Evolutionary conservation across 2,329 filamentous ascomycete genomes (phyloP).

Genomic region (Cladosporium sp.): DNA sequence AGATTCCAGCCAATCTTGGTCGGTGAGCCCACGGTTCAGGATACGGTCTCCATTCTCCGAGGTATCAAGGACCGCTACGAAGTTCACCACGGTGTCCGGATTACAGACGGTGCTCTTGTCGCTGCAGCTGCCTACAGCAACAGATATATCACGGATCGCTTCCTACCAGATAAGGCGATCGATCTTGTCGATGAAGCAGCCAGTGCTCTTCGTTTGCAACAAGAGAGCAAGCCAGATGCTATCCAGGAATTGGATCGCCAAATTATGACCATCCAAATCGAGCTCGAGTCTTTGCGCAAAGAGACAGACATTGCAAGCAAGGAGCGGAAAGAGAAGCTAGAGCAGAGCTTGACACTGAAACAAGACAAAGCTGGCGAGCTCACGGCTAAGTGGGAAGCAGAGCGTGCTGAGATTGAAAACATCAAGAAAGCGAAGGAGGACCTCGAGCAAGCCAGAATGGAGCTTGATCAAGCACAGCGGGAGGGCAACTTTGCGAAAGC

Average conservation of each 20-base stretch:
- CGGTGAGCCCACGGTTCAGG: slow-evolving; percentile 83
- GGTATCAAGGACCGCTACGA: slow-evolving; percentile 98
- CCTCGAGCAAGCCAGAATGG: slow-evolving; percentile 78
- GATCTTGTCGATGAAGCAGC: slow-evolving; percentile 95
- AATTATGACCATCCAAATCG: slow-evolving; percentile 96
- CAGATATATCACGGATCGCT: slow-evolving; percentile 93
- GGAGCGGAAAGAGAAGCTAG: slow-evolving; percentile 81
- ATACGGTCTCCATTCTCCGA: slow-evolving; percentile 90
- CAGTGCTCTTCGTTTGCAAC: slow-evolving; percentile 81
- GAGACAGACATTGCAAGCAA: slow-evolving; percentile 87
- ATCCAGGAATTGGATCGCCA: slow-evolving; percentile 90
- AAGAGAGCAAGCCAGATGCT: slow-evolving; percentile 93
- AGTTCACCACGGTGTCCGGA: slow-evolving; percentile 92
- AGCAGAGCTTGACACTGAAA: slow-evolving; percentile 69
- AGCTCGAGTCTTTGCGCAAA: slow-evolving; percentile 88
- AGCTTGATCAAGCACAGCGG: slow-evolving; percentile 82
- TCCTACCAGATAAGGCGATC: slow-evolving; percentile 94
- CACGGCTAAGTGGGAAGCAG: slow-evolving; percentile 83
- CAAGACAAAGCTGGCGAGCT: slow-evolving; percentile 72
- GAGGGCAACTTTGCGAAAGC: slow-evolving; percentile 85
- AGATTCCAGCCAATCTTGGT: slow-evolving; percentile 93
- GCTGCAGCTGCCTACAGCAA: slow-evolving; percentile 90
- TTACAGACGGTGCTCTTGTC: slow-evolving; percentile 86
- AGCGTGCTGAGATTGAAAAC: slow-evolving; percentile 76
- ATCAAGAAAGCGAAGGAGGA: slow-evolving; percentile 85